Evolutionary conservation across 768 basidiomycete species (phyloP).

Genomic region (Trametes sanguinea): DNA sequence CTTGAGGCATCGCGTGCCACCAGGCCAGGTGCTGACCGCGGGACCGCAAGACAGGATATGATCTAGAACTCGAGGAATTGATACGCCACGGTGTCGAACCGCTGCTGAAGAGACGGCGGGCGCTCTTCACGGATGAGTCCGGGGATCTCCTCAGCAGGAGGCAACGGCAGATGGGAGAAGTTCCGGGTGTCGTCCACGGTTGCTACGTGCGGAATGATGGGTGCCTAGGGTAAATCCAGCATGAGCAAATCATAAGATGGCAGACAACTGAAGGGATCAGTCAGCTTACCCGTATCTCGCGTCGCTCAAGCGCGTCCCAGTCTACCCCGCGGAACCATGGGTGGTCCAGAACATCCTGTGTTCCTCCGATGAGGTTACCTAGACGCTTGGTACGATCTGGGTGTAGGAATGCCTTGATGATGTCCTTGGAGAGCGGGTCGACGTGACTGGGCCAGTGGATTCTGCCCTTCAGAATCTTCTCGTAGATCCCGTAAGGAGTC

Average conservation of each 20-base stretch:
- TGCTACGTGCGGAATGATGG: conserved; percentile 81
- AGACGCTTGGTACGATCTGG: conserved; percentile 90
- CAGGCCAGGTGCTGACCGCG: neutral
- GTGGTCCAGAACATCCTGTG: conserved; percentile 88
- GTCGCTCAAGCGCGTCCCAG: conserved; percentile 84
- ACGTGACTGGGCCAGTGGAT: conserved; percentile 91
- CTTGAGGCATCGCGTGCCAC: no score
- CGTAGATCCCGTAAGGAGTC: conserved; percentile 97
- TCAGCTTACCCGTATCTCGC: conserved; percentile 75
- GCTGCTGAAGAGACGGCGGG: conserved; percentile 57
- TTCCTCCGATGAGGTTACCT: conserved; percentile 91
- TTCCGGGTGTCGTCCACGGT: conserved; percentile 84
- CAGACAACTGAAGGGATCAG: neutral
- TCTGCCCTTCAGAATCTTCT: conserved; percentile 88
- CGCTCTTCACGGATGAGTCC: conserved; percentile 69
- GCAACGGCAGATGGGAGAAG: conserved; percentile 80
- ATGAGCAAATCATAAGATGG: conserved; percentile 10
- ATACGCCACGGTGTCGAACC: conserved; percentile 66
- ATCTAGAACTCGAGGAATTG: conserved; percentile 77
- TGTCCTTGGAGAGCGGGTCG: conserved; percentile 85
- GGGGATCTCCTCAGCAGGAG: conserved; percentile 75
- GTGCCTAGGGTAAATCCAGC: conserved; percentile 53
- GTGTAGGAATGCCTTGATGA: conserved; percentile 87
- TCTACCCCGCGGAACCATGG: conserved; percentile 96
- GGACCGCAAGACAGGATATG: neutral